phyloP scores from a whole-genome alignment of 1,284 basidiomycete genomes.

The Trichosporon coremiiforme region DNA sequence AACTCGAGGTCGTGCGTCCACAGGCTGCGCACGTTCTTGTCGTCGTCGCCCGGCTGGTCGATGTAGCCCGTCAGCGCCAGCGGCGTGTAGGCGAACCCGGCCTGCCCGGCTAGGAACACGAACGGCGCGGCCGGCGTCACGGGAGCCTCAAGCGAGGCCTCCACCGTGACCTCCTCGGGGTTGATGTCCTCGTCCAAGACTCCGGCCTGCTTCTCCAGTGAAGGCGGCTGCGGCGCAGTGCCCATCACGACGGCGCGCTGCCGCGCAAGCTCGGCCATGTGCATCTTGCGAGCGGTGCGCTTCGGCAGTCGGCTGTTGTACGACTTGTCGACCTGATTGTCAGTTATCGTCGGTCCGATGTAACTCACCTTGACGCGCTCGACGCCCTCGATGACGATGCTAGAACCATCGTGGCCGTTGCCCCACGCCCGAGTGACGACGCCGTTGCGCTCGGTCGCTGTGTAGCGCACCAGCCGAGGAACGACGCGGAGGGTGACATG shows the following conservation, averaged over 20 bases:
- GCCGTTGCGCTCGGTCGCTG: slow-evolving; percentile 59
- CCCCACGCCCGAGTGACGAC: slow-evolving; percentile 61
- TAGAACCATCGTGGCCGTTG: slow-evolving; percentile 63
- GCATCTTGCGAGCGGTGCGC: slow-evolving; percentile 31
- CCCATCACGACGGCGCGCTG: slow-evolving; percentile 19
- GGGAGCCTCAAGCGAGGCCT: background rate
- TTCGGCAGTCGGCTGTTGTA: slow-evolving; percentile 27
- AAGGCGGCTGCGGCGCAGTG: slow-evolving; percentile 13
- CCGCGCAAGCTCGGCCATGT: slow-evolving; percentile 32
- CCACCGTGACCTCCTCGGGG: background rate
- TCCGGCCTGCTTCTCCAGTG: slow-evolving; percentile 22
- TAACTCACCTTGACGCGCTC: slow-evolving; percentile 54
- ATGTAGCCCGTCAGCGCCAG: slow-evolving; percentile 32
- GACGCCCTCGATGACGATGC: slow-evolving; percentile 60
- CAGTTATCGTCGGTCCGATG: background rate
- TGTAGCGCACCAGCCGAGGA: slow-evolving; percentile 60
- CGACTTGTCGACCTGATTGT: slow-evolving; percentile 34
- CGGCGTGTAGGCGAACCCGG: slow-evolving; percentile 34
- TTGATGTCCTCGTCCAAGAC: slow-evolving; percentile 33
- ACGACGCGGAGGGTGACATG: slow-evolving; percentile 59
- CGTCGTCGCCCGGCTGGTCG: slow-evolving; percentile 23
- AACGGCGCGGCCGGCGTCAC: slow-evolving; percentile 19
- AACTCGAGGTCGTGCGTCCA: slow-evolving; percentile 32
- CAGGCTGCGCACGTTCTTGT: slow-evolving; percentile 20
- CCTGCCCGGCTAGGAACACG: slow-evolving; percentile 18